Base-by-base conservation (phyloP, 805 yeast species). In the Metschnikowia noctiluminum region DNA sequence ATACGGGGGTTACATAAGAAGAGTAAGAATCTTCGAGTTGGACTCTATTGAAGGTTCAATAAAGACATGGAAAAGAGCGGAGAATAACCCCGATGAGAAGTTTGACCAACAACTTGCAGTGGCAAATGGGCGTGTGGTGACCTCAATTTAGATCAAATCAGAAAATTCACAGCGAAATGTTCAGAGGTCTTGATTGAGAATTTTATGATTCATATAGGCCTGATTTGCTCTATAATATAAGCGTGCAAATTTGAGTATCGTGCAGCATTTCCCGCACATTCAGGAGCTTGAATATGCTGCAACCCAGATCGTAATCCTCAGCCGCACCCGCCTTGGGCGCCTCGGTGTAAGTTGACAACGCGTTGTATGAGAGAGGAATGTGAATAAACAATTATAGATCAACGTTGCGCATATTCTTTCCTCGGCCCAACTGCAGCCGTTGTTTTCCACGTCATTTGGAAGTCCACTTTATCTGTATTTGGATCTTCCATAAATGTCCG, bases 1-100 rank as follows among this genome's bases (percentile, higher is more conserved):
- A 0, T 89, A 90, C 59, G 92, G 90, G 1, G 92, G 91, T 1
- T 88, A 85, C 31, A 74, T 85, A n/a, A 79, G 99, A 58, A 76
- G 97, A 47, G 60, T 89, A 40, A 74, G 99, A 42, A 58, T 85
- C 0, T 92, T 76, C 62, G 89, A 87, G 38, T 58, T 91, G 11
- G 84, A 89, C 62, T 62, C 79, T 1, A 59, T 65, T 7, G 61
- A 63, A 0, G 74, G 77, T 1, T 68, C 69, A 15, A 79, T 85
- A 30, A 64, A 61, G 35, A 79, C 89, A 2, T 89, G 95, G 90
- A 90, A 91, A 65, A 68, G 94, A 50, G 62, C 83, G 14, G 85
- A 86, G 58, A 74, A 79, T 26, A 71, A 76, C 6, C 84, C 85
- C 1, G 70, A 68, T 0, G 63, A 62, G 7, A 55, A 46, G 3